Conservation (phyloP, 768 basidiomycete species). For the Psilocybe tampanensis region DNA sequence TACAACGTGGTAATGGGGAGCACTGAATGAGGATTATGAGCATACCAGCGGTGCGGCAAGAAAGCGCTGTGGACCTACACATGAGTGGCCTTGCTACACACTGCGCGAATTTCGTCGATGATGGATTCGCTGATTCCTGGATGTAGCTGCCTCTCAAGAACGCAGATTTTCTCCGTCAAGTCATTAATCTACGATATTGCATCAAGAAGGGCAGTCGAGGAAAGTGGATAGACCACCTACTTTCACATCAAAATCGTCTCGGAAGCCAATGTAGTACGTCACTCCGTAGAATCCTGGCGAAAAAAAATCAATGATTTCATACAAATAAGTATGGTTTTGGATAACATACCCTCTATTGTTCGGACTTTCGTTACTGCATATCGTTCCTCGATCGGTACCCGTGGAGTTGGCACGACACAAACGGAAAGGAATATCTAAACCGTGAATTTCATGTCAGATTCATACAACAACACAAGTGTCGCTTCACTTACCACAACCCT, state of each 20-base stretch:
- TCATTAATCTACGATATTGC: slow-evolving; percentile 37
- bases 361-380: slow-evolving; percentile 62
- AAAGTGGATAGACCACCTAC: slow-evolving; percentile 20
- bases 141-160: slow-evolving; percentile 45
- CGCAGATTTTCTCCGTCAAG: slow-evolving; percentile 52
- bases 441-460: not conserved
- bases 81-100: slow-evolving; percentile 49
- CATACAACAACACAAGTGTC: not conserved
- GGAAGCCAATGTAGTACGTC: slow-evolving; percentile 61
- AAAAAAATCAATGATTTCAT: not conserved
- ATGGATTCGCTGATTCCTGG: slow-evolving; percentile 31
- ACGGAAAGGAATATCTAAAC: slow-evolving; percentile 65
- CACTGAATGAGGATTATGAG: slow-evolving; percentile 31
- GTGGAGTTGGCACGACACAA: slow-evolving; percentile 50
- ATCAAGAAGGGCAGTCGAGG: not conserved
- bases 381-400: slow-evolving; percentile 49
- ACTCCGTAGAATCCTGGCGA: slow-evolving; percentile 57
- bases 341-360: slow-evolving; percentile 47
- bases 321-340: not conserved
- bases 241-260: slow-evolving; percentile 58
- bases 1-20: slow-evolving; percentile 60
- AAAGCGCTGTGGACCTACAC: slow-evolving; percentile 43
- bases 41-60: not conserved
- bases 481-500: slow-evolving; percentile 53
- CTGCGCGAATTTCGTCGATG: slow-evolving; percentile 42